Evolutionary conservation across 441 rosid species (phyloP).

Genomic region (Erodium texanum): DNA sequence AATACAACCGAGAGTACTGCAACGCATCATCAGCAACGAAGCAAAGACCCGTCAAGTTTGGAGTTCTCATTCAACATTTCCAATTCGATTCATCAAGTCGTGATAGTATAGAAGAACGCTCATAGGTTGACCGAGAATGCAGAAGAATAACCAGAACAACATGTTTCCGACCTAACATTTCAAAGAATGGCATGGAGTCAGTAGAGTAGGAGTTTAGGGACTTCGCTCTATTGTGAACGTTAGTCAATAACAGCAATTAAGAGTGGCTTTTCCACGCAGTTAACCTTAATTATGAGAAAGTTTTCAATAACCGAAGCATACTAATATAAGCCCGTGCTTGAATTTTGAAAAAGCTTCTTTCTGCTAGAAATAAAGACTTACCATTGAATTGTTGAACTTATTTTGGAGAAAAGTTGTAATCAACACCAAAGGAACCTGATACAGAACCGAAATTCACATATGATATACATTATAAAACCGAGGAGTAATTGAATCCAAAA

Average conservation of each 20-base stretch:
- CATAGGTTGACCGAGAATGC: slow-evolving; percentile 98
- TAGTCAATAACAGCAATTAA: not conserved
- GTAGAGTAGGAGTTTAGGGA: not conserved
- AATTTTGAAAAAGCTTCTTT: not conserved
- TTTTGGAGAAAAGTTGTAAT: slow-evolving; percentile 46
- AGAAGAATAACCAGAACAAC: slow-evolving; percentile 86
- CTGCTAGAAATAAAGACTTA: slow-evolving; percentile 21
- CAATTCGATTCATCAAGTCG: slow-evolving; percentile 84
- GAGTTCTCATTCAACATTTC: slow-evolving; percentile 21
- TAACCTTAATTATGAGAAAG: not conserved
- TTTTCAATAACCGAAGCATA: not conserved
- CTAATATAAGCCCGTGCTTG: not conserved
- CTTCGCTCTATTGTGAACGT: not conserved
- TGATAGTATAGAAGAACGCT: slow-evolving; percentile 87
- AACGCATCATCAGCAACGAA: not conserved
- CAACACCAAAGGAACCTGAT: slow-evolving; percentile 56
- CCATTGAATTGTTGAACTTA: slow-evolving; percentile 64
- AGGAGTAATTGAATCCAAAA: not conserved
- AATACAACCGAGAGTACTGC: not conserved
- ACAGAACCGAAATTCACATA: not conserved
- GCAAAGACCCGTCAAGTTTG: not conserved
- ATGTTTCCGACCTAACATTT: slow-evolving; percentile 78
- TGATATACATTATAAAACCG: not conserved
- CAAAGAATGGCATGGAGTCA: not conserved
- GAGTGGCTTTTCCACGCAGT: not conserved